These are phyloP conservation scores for Hebeloma cylindrosporum DNA, from an alignment of 768 basidiomycete genomes.

Conservation along the genomic window DNA sequence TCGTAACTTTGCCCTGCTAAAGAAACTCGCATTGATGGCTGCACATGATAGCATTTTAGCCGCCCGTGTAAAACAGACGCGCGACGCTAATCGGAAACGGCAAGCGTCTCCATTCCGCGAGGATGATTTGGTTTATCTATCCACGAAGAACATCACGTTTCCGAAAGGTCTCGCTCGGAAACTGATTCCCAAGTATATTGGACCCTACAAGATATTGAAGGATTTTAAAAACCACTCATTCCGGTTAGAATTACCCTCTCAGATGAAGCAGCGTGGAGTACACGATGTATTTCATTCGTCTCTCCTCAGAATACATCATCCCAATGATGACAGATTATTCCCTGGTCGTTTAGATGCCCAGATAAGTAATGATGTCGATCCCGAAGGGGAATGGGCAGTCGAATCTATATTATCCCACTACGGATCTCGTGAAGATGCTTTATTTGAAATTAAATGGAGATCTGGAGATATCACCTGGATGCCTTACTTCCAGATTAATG, in stretches of 20 bases:
- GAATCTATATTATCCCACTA: conserved; percentile 25
- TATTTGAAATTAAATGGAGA: conserved; percentile 31
- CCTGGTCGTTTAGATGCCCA: conserved; percentile 28
- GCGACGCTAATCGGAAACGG: conserved; percentile 27
- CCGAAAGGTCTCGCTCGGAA: conserved; percentile 24
- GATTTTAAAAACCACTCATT: conserved; percentile 20
- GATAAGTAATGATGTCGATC: conserved; percentile 16
- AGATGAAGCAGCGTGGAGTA: conserved; percentile 21
- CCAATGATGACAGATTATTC: conserved; percentile 39
- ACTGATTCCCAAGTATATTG: conserved; percentile 24
- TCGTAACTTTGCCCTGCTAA: conserved; percentile 16
- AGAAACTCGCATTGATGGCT: conserved; percentile 25
- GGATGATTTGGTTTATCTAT: conserved; percentile 21
- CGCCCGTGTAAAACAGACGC: conserved; percentile 30
- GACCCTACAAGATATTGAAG: conserved; percentile 18
- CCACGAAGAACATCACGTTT: conserved; percentile 19
- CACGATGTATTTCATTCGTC: conserved; percentile 30
- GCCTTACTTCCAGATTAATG: conserved; percentile 11
- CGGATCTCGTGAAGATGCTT: conserved; percentile 15
- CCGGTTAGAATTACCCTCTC: conserved; percentile 8
- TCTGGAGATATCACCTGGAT: conserved; percentile 35
- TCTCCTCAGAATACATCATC: conserved; percentile 26
- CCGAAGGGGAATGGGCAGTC: conserved; percentile 27
- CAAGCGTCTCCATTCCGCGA: conserved; percentile 13
- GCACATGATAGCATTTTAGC: conserved; percentile 35